Percentiles rank a stretch among this genome's conserved stretches.
phyloP scores from a whole-genome alignment of 306 rosid species.

The Vachellia collinsii region DNA sequence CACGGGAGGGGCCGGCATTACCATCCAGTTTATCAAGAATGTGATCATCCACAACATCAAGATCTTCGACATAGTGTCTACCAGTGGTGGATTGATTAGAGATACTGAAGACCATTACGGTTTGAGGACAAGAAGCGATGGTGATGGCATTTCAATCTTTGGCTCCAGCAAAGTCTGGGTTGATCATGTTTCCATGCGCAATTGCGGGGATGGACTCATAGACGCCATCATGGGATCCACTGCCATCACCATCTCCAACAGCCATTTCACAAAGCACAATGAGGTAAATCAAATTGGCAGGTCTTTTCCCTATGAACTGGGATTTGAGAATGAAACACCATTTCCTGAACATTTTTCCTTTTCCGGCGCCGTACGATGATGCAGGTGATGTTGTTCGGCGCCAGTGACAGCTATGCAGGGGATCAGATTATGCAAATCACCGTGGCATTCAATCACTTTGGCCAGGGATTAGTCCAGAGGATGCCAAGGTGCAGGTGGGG shows the following conservation, averaged over 20 bases:
- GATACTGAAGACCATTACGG: slow-evolving; percentile 63
- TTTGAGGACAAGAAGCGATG: slow-evolving; percentile 62
- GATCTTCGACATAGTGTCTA: slow-evolving; percentile 45
- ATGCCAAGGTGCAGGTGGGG: slow-evolving; percentile 81
- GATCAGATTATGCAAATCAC: slow-evolving; percentile 80
- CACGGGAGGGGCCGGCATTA: slow-evolving; percentile 68
- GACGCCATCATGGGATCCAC: slow-evolving; percentile 83
- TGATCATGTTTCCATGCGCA: slow-evolving; percentile 81
- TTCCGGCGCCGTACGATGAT: background rate
- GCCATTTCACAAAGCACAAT: slow-evolving; percentile 75
- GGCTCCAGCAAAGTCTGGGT: slow-evolving; percentile 76
- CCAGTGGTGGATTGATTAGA: slow-evolving; percentile 55
- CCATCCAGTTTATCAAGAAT: slow-evolving; percentile 60
- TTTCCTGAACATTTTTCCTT: background rate
- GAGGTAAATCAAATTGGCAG: slow-evolving; percentile 44
- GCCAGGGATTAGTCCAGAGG: slow-evolving; percentile 68
- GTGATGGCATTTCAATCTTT: slow-evolving; percentile 83
- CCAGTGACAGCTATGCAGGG: slow-evolving; percentile 37
- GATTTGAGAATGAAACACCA: background rate
- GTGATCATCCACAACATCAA: slow-evolving; percentile 67
- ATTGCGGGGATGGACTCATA: slow-evolving; percentile 61
- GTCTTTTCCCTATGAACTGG: background rate
- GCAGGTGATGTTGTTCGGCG: slow-evolving; percentile 86
- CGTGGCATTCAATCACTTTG: slow-evolving; percentile 84
- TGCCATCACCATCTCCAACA: slow-evolving; percentile 79